phyloP scores from a whole-genome alignment of 2,329 filamentous ascomycete species.

The Scytalidium lignicola region DNA sequence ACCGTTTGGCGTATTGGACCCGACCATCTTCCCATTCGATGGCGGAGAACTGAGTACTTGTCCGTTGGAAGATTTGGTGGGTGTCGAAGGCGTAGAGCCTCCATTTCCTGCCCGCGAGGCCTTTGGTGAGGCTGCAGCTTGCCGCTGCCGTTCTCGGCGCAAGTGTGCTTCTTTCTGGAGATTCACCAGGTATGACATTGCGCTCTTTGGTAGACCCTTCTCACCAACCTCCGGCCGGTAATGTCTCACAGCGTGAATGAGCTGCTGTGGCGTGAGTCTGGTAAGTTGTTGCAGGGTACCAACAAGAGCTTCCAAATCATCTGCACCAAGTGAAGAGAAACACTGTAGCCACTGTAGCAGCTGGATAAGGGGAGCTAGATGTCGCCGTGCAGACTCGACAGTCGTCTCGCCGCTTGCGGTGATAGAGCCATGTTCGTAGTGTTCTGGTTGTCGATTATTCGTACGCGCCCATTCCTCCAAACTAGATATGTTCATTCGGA shows the following conservation, averaged over 20 bases:
- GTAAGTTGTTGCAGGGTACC: conserved; percentile 87
- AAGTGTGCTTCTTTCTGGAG: conserved; percentile 70
- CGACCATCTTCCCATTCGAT: conserved; percentile 32
- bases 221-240: conserved; percentile 95
- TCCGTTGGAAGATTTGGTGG: conserved; percentile 35
- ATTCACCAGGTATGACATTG: conserved; percentile 77
- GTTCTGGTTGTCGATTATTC: conserved; percentile 91
- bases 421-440: conserved; percentile 90
- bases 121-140: conserved; percentile 36
- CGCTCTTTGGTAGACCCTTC: conserved; percentile 82
- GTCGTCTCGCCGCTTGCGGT: conserved; percentile 81
- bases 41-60: conserved; percentile 37
- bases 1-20: conserved; percentile 10
- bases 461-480: conserved; percentile 92
- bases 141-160: conserved; percentile 49
- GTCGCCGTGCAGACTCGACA: conserved; percentile 74
- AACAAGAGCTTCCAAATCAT: conserved; percentile 83
- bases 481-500: conserved; percentile 95
- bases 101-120: conserved; percentile 1
- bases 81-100: conserved; percentile 28
- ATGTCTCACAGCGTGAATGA: conserved; percentile 86
- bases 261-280: conserved; percentile 75
- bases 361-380: conserved; percentile 87
- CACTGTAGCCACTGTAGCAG: conserved; percentile 96
- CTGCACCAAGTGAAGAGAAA: conserved; percentile 81